Conservation (phyloP, 164 flowering plant genomes). For the Umbilicus rupestris region DNA sequence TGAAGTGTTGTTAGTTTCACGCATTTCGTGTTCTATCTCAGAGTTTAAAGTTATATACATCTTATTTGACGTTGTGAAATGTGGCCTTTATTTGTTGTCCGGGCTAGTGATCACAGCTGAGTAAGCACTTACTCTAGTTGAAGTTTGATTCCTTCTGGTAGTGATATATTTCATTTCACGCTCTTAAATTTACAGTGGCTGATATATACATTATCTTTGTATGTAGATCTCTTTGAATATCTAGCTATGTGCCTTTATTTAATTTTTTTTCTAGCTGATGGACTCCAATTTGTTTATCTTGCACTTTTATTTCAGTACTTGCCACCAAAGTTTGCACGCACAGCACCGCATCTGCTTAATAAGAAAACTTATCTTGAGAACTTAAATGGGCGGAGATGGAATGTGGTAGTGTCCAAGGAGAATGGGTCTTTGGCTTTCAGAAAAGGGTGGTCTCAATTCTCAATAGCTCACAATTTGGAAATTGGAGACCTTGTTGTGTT, state of each 20-base stretch:
- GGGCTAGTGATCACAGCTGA: no score
- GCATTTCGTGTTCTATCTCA: no score
- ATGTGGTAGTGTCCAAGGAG: neutral
- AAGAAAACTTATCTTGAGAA: constrained; percentile 7
- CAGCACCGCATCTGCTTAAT: neutral
- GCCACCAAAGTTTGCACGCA: constrained; percentile 5
- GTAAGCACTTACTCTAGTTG: no score
- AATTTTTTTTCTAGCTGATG: neutral
- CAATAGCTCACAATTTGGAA: neutral
- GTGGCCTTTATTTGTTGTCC: no score
- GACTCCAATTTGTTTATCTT: neutral
- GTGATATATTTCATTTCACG: no score
- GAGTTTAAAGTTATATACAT: no score
- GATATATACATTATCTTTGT: no score
- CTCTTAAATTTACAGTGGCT: no score
- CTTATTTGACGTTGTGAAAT: no score
- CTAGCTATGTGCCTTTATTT: neutral
- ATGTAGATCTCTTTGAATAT: no score
- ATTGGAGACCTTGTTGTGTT: constrained; percentile 6
- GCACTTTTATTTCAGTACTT: neutral
- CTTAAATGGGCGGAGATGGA: constrained; percentile 1
- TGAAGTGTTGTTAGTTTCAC: no score
- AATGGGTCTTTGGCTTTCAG: neutral
- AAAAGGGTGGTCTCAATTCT: constrained; percentile 4
- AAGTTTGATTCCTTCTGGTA: no score